Evolutionary conservation across 257 asterid genomes (phyloP), one percentile per base, ranked within the genome.

Genomic region (Verbascum thapsus): DNA sequence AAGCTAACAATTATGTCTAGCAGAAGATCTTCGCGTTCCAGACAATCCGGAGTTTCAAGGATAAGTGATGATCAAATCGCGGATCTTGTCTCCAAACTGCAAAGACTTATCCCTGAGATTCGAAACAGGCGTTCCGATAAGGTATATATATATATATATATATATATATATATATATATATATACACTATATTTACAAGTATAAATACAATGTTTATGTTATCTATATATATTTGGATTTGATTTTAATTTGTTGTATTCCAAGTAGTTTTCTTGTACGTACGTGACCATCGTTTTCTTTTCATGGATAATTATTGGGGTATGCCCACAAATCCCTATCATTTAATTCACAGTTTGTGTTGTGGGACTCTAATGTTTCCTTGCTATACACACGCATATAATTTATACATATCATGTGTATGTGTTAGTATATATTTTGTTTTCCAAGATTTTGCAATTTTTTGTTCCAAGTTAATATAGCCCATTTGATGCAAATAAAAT

Each of bases 1-100:
- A n/a, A n/a, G n/a, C n/a, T n/a, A n/a, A n/a, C n/a, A 53, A 79
- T n/a, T n/a, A 91, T 91, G 98, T 91, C 98, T 63, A 85, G 91
- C 92, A 65, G 98, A 78, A 81, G 98, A 73, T 81, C 96, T 7
- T 81, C 96, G 7, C 92, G 88, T 66, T 83, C 96, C 13, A 77
- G 95, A 57, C 95, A 78, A 48, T 78, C 96, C 10, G 87, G 83
- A 13, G 68, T 35, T 48, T 72, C 96, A 3, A 63, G 90, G 73
- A 88, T 91, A 49, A 83, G 83, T 54, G 98, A 91, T 43, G 98
- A 88, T 42, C 96, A 88, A 79, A 85, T 91, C 23, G 81, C 94
- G 12, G 96, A 88, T 69, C 96, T 91, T 12, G 96, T 91, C 20
- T 76, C 87, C 68, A 76, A 87, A 38, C 50, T 91, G 72, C 98